Evolutionary conservation across 208 protist species (phyloP), one percentile per base, ranked within the genome.

Genomic region (Leishmania guyanensis): DNA sequence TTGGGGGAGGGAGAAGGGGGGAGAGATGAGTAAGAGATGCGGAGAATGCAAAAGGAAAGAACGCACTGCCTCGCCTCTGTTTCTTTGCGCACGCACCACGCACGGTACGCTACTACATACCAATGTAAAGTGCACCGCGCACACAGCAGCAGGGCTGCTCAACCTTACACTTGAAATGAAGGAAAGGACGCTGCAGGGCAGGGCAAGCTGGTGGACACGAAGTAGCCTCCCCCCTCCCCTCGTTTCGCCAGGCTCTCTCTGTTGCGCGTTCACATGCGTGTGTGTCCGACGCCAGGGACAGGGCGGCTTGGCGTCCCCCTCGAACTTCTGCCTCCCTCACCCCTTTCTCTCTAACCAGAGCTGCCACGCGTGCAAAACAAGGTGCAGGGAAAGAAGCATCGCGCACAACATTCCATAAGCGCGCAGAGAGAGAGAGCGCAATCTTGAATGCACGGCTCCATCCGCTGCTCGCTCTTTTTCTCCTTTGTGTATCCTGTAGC

Each of bases 241-340:
- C 62, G 10, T 16, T 39, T 14, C 58, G 10, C 6, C 5, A 1
- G 22, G 58, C 20, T 33, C 17, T n/a, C 20, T 64, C 58, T 16
- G 5, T 17, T 5, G 58, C 22, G 20, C 58, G 6, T n/a, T 64
- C 6, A 64, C 58, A 64, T 64, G 58, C 20, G 22, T 64, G 58
- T 1, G 56, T 64, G 58, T n/a, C 14, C 58, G 20, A 64, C 22
- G 12, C 20, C 20, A n/a, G 17, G 10, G 58, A 17, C 20, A n/a
- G 22, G 0, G 58, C 58, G 20, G 58, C 10, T n/a, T 64, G 58
- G 58, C 20, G 58, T 8, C 58, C 60, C 64, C n/a, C 16, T 64
- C 77, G 20, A 17, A 6, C 17, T 29, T 36, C 9, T 75, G 80
- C 78, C 84, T 80, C 69, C 58, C 64, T 82, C 85, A 75, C 82